Conservation (phyloP, 306 rosid species). For the Cucumis melo region DNA sequence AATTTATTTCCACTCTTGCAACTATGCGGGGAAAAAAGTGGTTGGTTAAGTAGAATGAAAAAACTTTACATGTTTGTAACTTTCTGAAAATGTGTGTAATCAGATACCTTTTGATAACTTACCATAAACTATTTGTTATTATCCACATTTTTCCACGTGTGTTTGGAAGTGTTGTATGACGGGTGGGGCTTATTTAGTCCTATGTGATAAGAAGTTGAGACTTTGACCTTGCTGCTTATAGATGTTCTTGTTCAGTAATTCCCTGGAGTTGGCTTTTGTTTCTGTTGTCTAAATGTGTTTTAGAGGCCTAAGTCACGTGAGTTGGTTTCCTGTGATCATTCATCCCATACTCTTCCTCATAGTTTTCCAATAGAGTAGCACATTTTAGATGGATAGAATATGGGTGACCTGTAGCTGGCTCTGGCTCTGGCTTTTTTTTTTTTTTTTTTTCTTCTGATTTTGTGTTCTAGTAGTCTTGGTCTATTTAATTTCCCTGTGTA, state of each 20-base stretch:
- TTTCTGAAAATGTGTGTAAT: neutral
- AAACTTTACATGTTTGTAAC: neutral
- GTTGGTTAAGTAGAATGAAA: neutral
- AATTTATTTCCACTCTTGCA: neutral
- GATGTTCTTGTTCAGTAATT: neutral
- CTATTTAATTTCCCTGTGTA: neutral
- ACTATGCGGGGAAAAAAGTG: neutral
- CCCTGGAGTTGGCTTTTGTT: neutral
- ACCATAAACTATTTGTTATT: neutral
- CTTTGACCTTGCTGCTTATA: neutral
- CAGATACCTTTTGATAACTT: neutral
- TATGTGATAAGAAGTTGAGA: neutral
- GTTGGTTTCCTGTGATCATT: neutral
- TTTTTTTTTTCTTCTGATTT: neutral
- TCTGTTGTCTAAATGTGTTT: neutral
- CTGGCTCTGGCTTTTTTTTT: no score
- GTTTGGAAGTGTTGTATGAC: neutral
- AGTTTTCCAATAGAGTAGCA: neutral
- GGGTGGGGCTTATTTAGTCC: neutral
- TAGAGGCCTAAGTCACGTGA: neutral
- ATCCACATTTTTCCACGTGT: neutral
- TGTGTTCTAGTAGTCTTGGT: neutral
- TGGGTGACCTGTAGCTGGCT: neutral
- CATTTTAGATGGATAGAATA: conserved; percentile 2
- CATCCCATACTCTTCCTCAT: neutral